Base-by-base conservation (phyloP, 805 yeast species). In the Monosporozyma yasuniensis region DNA sequence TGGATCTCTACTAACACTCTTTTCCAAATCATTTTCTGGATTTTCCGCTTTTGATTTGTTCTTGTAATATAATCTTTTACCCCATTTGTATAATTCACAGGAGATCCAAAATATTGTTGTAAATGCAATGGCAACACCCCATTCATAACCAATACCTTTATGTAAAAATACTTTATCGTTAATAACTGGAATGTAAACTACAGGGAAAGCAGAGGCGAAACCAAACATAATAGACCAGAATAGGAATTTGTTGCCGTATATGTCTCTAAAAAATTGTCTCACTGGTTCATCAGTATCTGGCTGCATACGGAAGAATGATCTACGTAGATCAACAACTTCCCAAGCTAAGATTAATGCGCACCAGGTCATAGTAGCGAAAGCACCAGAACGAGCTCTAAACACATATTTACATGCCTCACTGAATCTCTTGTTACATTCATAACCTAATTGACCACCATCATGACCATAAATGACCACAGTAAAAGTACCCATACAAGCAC, bases 361-460 rank as follows among this genome's bases (percentile, higher is more conserved):
- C 95, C 95, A 87, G 0, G 95, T 87, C 82, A 87, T 82, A 1
- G 83, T 78, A 1, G 84, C 84, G 71, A 87, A 87, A 0, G 89
- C 77, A 3, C 84, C 78, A 3, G 95, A 78, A 64, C 96, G 78
- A 3, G 89, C 86, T 57, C 77, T 74, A 68, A 81, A 87, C 11
- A 87, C 95, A 53, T 73, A 66, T 44, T 69, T 59, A 68, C 96
- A 87, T 0, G 68, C 52, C 1, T 61, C 69, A 39, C 69, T 68
- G 47, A 70, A 71, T 27, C 63, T 64, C 27, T 73, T 67, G 65
- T 87, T 87, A 69, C 96, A 87, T 52, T 73, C 67, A 18, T 50
- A 44, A 14, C 93, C 95, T 46, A 87, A 72, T 34, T 80, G 63
- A 30, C 89, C 91, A 54, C 71, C 64, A 22, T 87, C 88, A 45